These are phyloP conservation scores for Mychonastes homosphaera DNA, from an alignment of 139 green algal genomes.

Conservation along the genomic window DNA sequence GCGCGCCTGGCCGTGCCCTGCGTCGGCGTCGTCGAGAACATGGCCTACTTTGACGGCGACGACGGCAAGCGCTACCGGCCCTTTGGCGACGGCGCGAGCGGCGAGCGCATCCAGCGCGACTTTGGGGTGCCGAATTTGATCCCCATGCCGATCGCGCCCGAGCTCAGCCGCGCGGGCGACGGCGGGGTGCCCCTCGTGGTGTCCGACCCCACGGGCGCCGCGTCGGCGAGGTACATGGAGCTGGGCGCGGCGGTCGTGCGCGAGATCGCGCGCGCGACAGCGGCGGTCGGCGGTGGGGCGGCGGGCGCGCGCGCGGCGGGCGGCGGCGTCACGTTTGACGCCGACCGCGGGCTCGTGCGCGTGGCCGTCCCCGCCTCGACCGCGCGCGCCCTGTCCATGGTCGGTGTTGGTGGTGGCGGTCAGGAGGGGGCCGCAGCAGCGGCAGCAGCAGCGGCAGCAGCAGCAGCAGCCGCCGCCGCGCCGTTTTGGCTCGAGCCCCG, in stretches of 20 bases:
- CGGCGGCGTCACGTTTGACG: conserved; percentile 33
- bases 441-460: conserved; percentile 2
- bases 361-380: background rate
- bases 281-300: conserved; percentile 3
- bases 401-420: background rate
- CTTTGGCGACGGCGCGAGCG: conserved; percentile 74
- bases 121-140: conserved; percentile 92
- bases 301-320: no score
- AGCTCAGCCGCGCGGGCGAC: conserved; percentile 84
- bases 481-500: conserved; percentile 70
- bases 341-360: conserved; percentile 19
- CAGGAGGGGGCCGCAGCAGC: background rate
- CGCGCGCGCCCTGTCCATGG: background rate
- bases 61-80: conserved; percentile 75
- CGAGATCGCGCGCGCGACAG: conserved; percentile 77
- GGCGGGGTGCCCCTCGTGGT: conserved; percentile 81
- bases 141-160: conserved; percentile 81
- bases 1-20: conserved; percentile 86
- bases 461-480: conserved; percentile 25
- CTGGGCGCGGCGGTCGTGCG: conserved; percentile 85
- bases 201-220: conserved; percentile 52
- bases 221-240: conserved; percentile 60
- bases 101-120: conserved; percentile 64
- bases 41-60: conserved; percentile 90
- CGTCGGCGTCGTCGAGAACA: conserved; percentile 98